These are phyloP conservation scores for Teratosphaeriaceae sp. DNA, from an alignment of 2,329 filamentous ascomycete species.

Conservation along the genomic window DNA sequence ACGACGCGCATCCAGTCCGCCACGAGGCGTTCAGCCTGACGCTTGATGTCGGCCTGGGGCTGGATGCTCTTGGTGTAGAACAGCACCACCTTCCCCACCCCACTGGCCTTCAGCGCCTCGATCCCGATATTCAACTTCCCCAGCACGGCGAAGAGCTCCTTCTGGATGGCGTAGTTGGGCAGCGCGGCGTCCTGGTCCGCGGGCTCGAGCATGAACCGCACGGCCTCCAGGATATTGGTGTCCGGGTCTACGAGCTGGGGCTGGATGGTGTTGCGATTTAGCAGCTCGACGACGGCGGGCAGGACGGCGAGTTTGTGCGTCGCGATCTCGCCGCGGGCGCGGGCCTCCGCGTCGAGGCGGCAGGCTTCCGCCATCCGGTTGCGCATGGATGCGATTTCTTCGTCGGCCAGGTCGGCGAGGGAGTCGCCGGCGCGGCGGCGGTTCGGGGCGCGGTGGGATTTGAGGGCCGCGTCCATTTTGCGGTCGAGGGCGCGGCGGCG, in stretches of 20 bases:
- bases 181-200: constrained; percentile 80
- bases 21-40: constrained; percentile 84
- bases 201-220: constrained; percentile 96
- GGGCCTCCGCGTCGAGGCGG: constrained; percentile 75
- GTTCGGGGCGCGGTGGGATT: constrained; percentile 66
- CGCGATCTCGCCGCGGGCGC: constrained; percentile 71
- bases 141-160: constrained; percentile 80
- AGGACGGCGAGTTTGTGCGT: constrained; percentile 91
- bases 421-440: constrained; percentile 77
- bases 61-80: constrained; percentile 97
- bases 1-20: constrained; percentile 96
- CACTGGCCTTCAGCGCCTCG: constrained; percentile 80
- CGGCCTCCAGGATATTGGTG: constrained; percentile 87
- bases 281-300: constrained; percentile 77
- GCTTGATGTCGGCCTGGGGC: constrained; percentile 81
- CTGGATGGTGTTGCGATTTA: constrained; percentile 84
- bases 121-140: constrained; percentile 81
- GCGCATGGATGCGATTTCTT: constrained; percentile 81
- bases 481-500: constrained; percentile 76
- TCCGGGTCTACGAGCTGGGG: constrained; percentile 86
- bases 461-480: constrained; percentile 81
- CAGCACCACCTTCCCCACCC: constrained; percentile 90
- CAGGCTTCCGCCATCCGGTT: constrained; percentile 87
- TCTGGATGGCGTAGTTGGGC: constrained; percentile 95
- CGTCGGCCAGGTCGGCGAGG: constrained; percentile 82